Conservation (phyloP, 164 flowering plant genomes). For the Nelumbo lutea region DNA sequence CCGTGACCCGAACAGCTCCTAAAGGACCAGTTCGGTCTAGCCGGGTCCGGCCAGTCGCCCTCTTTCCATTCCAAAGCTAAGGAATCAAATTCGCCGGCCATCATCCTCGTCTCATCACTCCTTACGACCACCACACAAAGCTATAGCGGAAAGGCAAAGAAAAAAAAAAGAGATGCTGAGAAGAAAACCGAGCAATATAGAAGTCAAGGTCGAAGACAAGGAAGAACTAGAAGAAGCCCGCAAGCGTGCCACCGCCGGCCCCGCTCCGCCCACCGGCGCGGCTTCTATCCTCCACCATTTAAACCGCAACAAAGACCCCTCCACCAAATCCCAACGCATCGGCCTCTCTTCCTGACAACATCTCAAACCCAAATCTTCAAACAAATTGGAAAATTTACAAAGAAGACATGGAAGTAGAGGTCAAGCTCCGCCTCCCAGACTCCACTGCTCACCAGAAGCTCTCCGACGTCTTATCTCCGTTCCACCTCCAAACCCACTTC, state of each 20-base stretch:
- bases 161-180: constrained; percentile 39
- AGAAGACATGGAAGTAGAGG: constrained; percentile 55
- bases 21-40: no score
- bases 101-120: no score
- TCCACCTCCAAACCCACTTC: constrained; percentile 49
- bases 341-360: constrained; percentile 11
- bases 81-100: no score
- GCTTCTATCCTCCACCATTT: constrained; percentile 30
- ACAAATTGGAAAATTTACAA: background rate
- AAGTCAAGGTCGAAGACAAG: constrained; percentile 63
- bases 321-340: constrained; percentile 16
- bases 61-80: no score
- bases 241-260: constrained; percentile 30
- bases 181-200: constrained; percentile 61
- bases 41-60: no score
- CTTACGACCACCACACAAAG: no score
- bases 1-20: no score
- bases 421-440: constrained; percentile 59
- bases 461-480: constrained; percentile 48
- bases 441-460: constrained; percentile 53
- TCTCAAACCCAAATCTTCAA: background rate
- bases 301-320: constrained; percentile 14
- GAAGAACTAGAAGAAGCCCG: constrained; percentile 71
- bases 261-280: constrained; percentile 23
- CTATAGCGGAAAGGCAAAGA: no score